Conservation (phyloP, 208 protist species). For the Wallacemonas collosoma region DNA sequence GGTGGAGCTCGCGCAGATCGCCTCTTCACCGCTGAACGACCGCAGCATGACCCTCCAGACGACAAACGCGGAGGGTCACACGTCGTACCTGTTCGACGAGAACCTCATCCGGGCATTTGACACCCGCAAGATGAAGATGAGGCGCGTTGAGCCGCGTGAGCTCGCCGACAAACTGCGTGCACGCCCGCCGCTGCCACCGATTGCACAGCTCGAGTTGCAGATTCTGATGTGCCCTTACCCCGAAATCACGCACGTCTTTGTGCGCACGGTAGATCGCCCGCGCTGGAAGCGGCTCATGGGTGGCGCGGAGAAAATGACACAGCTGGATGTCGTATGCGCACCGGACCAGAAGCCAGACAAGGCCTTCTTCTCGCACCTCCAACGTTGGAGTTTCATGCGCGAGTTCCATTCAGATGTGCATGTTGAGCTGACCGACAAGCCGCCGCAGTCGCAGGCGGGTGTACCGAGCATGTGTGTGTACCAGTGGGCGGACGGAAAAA, state of each 20-base stretch:
- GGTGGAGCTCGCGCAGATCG: conserved; percentile 67
- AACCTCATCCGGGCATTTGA: conserved; percentile 66
- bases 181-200: conserved; percentile 56
- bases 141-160: conserved; percentile 64
- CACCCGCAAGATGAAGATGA: conserved; percentile 71
- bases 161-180: conserved; percentile 37
- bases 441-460: conserved; percentile 25
- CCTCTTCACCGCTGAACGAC: conserved; percentile 37
- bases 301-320: conserved; percentile 73
- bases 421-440: conserved; percentile 60
- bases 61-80: background rate
- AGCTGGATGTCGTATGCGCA: conserved; percentile 80
- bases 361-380: conserved; percentile 63
- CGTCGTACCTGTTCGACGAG: conserved; percentile 51
- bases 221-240: conserved; percentile 72
- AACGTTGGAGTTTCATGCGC: conserved; percentile 86
- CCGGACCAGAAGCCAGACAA: conserved; percentile 37
- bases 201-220: conserved; percentile 87
- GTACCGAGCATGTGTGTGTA: conserved; percentile 69
- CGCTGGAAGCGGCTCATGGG: conserved; percentile 66
- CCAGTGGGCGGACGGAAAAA: conserved; percentile 42
- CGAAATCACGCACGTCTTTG: conserved; percentile 65
- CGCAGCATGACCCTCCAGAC: conserved; percentile 25
- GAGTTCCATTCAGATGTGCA: conserved; percentile 89
- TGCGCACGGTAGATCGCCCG: conserved; percentile 76